These are phyloP conservation scores for Microglena sp. DNA, from an alignment of 139 green algal genomes.

Conservation along the genomic window DNA sequence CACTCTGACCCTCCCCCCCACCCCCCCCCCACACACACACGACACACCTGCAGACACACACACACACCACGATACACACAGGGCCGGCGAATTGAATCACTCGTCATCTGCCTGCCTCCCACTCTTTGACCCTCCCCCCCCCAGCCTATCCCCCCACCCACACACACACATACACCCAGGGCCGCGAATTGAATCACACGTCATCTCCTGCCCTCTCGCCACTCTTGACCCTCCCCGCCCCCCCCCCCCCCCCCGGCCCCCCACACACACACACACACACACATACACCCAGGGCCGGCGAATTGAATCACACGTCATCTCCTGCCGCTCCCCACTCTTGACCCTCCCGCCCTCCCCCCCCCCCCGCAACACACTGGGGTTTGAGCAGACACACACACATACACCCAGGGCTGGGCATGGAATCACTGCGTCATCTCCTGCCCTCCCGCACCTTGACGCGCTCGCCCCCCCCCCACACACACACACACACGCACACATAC, in stretches of 20 bases:
- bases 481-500: too few species aligned
- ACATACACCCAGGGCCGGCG: neutral
- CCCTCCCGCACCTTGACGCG: too few species aligned
- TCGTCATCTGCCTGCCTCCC: neutral
- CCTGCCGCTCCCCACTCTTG: neutral
- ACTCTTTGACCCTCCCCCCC: neutral
- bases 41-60: conserved; percentile 6
- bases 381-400: neutral
- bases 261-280: conserved; percentile 1
- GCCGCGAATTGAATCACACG: neutral
- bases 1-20: neutral
- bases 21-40: neutral
- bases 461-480: too few species aligned
- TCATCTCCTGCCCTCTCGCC: neutral
- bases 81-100: neutral
- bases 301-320: neutral
- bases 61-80: conserved; percentile 4
- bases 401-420: too few species aligned
- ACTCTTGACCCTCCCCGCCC: too few species aligned
- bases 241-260: too few species aligned
- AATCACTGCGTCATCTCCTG: too few species aligned
- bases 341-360: too few species aligned
- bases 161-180: neutral
- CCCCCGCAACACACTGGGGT: neutral
- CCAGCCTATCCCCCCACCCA: neutral